These are phyloP conservation scores for Verticillium isaacii DNA, from an alignment of 2,329 filamentous ascomycete genomes.

Conservation along the genomic window DNA sequence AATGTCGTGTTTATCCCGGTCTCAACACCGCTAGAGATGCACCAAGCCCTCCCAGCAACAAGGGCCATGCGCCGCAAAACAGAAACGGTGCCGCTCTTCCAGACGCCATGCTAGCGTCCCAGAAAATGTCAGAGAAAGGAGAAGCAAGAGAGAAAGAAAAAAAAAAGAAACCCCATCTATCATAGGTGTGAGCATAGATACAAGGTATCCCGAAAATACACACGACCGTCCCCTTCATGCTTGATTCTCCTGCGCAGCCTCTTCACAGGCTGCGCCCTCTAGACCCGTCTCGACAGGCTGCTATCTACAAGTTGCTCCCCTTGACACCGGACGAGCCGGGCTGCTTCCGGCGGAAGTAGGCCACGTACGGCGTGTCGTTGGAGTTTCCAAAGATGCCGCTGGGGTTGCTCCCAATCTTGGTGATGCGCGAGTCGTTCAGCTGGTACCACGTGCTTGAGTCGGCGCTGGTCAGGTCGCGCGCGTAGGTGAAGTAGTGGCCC, in stretches of 20 bases:
- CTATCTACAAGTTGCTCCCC: too few relatives aligned
- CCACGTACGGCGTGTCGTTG: slow-evolving; percentile 39
- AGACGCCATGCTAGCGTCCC: background rate
- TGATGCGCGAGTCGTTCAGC: slow-evolving; percentile 42
- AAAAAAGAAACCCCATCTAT: background rate
- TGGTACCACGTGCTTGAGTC: slow-evolving; percentile 41
- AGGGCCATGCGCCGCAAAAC: background rate
- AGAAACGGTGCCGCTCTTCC: background rate
- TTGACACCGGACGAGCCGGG: background rate
- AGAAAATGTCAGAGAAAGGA: background rate
- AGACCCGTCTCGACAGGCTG: too few relatives aligned
- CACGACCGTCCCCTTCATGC: background rate
- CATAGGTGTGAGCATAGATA: background rate
- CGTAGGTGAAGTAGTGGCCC: slow-evolving; percentile 77
- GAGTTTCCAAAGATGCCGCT: slow-evolving; percentile 26
- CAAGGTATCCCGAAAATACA: background rate
- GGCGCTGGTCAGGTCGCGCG: slow-evolving; percentile 49
- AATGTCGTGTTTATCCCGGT: too few relatives aligned
- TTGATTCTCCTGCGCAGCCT: too few relatives aligned
- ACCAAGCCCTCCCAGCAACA: background rate
- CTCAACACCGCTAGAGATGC: background rate
- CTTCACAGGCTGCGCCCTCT: too few relatives aligned
- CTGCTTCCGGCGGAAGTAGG: slow-evolving; percentile 38
- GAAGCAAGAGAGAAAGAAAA: background rate
- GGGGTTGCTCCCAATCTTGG: slow-evolving; percentile 19